phyloP scores from a whole-genome alignment of 2,329 filamentous ascomycete genomes.

The Colletotrichum siamense region DNA sequence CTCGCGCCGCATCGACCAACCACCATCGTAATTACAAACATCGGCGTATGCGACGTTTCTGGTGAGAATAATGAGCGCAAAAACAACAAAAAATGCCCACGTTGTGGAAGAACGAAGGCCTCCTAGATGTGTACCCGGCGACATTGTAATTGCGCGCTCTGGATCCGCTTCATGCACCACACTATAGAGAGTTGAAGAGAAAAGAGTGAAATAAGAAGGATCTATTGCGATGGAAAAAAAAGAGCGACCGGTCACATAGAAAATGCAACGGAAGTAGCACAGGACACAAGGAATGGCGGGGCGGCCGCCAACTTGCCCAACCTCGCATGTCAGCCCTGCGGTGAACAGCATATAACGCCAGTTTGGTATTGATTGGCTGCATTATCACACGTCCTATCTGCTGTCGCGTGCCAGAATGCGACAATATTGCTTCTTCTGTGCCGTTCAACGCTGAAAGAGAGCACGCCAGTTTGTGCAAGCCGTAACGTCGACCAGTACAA shows the following conservation, averaged over 20 bases:
- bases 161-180: not conserved
- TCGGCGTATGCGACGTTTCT: accelerated
- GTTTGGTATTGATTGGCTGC: not conserved
- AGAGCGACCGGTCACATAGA: not conserved
- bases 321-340: not conserved
- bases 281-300: not conserved
- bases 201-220: not conserved
- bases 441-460: not conserved
- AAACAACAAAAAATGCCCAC: not conserved
- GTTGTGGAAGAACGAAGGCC: not conserved
- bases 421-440: not conserved
- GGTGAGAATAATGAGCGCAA: not conserved
- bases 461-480: not conserved
- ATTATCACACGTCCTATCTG: not conserved
- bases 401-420: not conserved
- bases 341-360: not conserved
- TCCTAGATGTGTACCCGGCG: not conserved
- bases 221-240: not conserved
- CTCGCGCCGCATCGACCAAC: not conserved
- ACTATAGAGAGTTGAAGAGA: not conserved
- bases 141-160: not conserved
- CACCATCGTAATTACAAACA: not conserved
- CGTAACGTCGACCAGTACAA: not conserved
- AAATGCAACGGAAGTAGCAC: not conserved
- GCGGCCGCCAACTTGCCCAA: not conserved